Percentiles rank a stretch among this genome's conserved stretches.
phyloP scores from a whole-genome alignment of 768 basidiomycete genomes.

The Collybia mongolica region DNA sequence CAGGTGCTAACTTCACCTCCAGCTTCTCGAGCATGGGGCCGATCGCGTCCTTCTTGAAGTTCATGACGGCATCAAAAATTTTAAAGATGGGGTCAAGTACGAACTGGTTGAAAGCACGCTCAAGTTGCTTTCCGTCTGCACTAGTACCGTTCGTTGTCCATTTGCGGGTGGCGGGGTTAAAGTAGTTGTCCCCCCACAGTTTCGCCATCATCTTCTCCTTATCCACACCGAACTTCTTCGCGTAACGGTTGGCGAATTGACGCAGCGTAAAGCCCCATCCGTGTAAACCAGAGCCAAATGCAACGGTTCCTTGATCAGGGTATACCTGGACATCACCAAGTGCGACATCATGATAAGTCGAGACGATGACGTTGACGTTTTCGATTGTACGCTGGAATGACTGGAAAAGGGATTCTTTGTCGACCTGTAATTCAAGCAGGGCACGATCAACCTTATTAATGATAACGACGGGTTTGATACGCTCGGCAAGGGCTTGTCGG shows the following conservation, averaged over 20 bases:
- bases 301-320: conserved; percentile 97
- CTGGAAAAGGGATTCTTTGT: conserved; percentile 97
- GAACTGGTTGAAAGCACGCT: conserved; percentile 98
- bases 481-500: conserved; percentile 94
- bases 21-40: conserved; percentile 91
- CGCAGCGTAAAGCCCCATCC: conserved; percentile 99
- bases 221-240: conserved; percentile 98
- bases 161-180: conserved; percentile 95
- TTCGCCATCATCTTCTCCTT: conserved; percentile 98
- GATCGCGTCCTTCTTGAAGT: conserved; percentile 95
- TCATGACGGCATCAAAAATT: conserved; percentile 98
- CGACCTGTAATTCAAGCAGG: conserved; percentile 95
- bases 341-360: conserved; percentile 90
- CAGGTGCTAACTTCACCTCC: conserved; percentile 82
- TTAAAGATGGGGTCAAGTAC: conserved; percentile 99
- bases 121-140: conserved; percentile 86
- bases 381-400: conserved; percentile 98
- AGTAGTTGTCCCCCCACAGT: conserved; percentile 99
- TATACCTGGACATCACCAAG: conserved; percentile 99
- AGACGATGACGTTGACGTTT: conserved; percentile 97
- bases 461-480: conserved; percentile 98
- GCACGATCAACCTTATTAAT: conserved; percentile 99
- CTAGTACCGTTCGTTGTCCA: conserved; percentile 82
- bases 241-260: conserved; percentile 92
- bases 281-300: conserved; percentile 98